These are phyloP conservation scores for Ochromonas danica DNA, from an alignment of 108 stramenopile genomes.

Conservation along the genomic window DNA sequence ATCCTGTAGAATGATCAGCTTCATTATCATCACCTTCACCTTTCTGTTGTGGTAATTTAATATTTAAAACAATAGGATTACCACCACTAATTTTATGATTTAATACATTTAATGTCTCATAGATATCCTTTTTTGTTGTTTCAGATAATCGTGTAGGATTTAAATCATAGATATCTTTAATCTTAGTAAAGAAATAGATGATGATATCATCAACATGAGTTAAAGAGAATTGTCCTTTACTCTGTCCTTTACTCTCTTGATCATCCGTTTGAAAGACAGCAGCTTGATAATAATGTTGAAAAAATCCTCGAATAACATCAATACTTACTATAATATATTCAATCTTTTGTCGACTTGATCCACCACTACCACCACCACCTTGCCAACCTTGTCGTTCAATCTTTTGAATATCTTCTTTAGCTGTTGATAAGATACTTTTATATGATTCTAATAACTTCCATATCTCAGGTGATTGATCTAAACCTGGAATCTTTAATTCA, in stretches of 20 bases:
- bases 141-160: not conserved
- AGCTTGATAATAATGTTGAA: not conserved
- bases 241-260: not conserved
- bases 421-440: not conserved
- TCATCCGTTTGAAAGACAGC: not conserved
- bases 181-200: not conserved
- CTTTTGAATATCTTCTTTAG: not conserved
- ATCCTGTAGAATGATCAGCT: not conserved
- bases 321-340: not conserved
- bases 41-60: not conserved
- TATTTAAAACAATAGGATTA: not conserved
- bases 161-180: not conserved
- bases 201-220: constrained; percentile 8
- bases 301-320: not conserved
- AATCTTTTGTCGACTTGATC: not conserved
- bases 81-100: not conserved
- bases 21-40: not conserved
- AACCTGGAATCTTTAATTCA: constrained; percentile 38
- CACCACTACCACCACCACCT: not conserved
- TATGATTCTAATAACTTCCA: constrained; percentile 31
- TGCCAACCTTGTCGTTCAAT: not conserved
- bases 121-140: not conserved
- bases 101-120: not conserved
- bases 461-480: not conserved
- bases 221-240: not conserved